Evolutionary conservation across 2,329 filamentous ascomycete genomes (phyloP).

Genomic region (Epichloe scottii): DNA sequence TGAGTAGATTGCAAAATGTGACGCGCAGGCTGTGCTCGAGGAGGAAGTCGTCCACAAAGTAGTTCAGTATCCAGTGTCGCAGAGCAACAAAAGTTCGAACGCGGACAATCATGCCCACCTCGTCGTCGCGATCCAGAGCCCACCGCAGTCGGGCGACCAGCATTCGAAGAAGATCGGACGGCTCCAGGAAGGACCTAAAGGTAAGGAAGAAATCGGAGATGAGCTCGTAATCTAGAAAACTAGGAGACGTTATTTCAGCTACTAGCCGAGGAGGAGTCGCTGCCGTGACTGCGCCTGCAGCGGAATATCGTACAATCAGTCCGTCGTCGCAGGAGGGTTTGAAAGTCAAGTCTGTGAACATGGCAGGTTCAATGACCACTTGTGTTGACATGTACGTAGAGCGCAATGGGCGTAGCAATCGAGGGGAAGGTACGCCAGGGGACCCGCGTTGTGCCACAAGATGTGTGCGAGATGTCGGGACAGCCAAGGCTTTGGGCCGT

Average conservation of each 20-base stretch:
- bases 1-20: conserved; percentile 71
- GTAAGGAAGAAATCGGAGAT: conserved; percentile 97
- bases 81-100: conserved; percentile 92
- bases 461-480: conserved; percentile 23
- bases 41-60: conserved; percentile 91
- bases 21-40: conserved; percentile 59
- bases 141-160: conserved; percentile 75
- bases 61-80: conserved; percentile 95
- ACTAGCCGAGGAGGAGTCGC: conserved; percentile 85
- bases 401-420: conserved; percentile 28
- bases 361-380: conserved; percentile 51
- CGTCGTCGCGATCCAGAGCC: conserved; percentile 69
- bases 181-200: conserved; percentile 74
- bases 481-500: conserved; percentile 25
- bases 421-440: conserved; percentile 22
- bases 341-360: conserved; percentile 72
- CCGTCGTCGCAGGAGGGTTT: conserved; percentile 69
- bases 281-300: conserved; percentile 64
- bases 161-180: conserved; percentile 66
- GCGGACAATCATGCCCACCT: conserved; percentile 84
- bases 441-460: conserved; percentile 10
- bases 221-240: conserved; percentile 91
- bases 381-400: conserved; percentile 37
- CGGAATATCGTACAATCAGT: conserved; percentile 70
- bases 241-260: conserved; percentile 91